A percentile compares a stretch with the other conserved stretches of the same genome.
These are phyloP conservation scores for Plenodomus tracheiphilus DNA, from an alignment of 2,329 filamentous ascomycete genomes.

Conservation along the genomic window DNA sequence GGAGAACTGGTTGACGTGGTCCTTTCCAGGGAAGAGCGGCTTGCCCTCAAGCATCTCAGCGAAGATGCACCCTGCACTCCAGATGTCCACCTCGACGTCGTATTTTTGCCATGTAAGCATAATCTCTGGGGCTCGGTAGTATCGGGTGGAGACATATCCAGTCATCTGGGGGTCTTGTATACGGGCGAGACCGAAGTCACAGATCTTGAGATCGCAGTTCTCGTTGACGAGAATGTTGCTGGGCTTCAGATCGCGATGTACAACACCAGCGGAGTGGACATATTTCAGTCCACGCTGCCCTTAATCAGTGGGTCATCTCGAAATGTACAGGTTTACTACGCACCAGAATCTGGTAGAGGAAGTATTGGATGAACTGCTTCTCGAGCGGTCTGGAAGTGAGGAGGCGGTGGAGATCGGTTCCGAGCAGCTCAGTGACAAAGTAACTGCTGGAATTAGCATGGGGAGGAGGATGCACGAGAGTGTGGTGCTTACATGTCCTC, in stretches of 20 bases:
- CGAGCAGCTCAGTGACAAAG: slow-evolving; percentile 96
- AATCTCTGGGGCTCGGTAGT: slow-evolving; percentile 98
- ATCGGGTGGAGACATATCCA: slow-evolving; percentile 96
- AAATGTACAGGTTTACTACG: slow-evolving; percentile 63
- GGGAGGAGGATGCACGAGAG: neutral
- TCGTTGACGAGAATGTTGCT: slow-evolving; percentile 99
- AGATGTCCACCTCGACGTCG: slow-evolving; percentile 98
- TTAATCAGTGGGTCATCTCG: slow-evolving; percentile 33
- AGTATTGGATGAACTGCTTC: slow-evolving; percentile 99
- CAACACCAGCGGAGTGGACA: slow-evolving; percentile 96
- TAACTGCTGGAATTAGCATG: slow-evolving; percentile 64
- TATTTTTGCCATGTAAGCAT: slow-evolving; percentile 99
- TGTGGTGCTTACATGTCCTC: slow-evolving; percentile 82
- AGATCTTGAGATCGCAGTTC: slow-evolving; percentile 99
- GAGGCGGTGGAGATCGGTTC: slow-evolving; percentile 93
- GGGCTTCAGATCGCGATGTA: slow-evolving; percentile 96
- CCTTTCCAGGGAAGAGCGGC: slow-evolving; percentile 96
- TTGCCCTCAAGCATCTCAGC: slow-evolving; percentile 99
- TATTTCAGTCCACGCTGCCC: slow-evolving; percentile 92
- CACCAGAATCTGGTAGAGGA: slow-evolving; percentile 98
- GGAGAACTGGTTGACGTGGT: slow-evolving; percentile 99
- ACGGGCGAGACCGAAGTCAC: slow-evolving; percentile 95
- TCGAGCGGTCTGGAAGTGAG: slow-evolving; percentile 94
- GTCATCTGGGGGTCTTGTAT: slow-evolving; percentile 99
- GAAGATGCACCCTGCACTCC: slow-evolving; percentile 98